Evolutionary conservation across 306 rosid genomes (phyloP).

Genomic region (Prosopis cineraria): DNA sequence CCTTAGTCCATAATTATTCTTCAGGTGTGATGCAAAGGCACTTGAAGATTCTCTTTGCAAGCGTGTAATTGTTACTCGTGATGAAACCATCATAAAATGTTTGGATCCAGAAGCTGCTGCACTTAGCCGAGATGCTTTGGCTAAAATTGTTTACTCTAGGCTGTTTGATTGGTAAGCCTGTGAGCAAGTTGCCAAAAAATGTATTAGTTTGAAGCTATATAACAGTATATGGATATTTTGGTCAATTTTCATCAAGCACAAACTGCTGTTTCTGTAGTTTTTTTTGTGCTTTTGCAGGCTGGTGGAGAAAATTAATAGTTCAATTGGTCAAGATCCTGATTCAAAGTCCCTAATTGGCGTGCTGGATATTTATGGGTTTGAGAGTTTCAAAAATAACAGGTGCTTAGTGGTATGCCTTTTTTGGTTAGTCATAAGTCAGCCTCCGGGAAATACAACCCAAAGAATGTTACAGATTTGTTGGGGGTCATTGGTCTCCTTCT

Average conservation of each 20-base stretch:
- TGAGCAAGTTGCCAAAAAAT: slow-evolving; percentile 29
- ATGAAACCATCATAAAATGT: slow-evolving; percentile 88
- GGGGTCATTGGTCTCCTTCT: not conserved
- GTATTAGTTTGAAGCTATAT: slow-evolving; percentile 18
- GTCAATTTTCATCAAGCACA: slow-evolving; percentile 25
- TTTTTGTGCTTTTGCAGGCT: slow-evolving; percentile 70
- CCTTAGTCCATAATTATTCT: slow-evolving; percentile 33
- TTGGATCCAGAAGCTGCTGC: slow-evolving; percentile 95
- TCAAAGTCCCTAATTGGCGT: slow-evolving; percentile 90
- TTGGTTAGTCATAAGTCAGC: slow-evolving; percentile 42
- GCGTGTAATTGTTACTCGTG: slow-evolving; percentile 97
- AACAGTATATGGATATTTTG: slow-evolving; percentile 26
- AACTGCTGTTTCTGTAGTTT: slow-evolving; percentile 12
- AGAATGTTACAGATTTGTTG: slow-evolving; percentile 5
- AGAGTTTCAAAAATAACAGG: slow-evolving; percentile 99
- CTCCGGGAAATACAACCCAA: slow-evolving; percentile 11
- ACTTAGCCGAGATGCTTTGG: slow-evolving; percentile 94
- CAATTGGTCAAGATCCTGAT: slow-evolving; percentile 96
- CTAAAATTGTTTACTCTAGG: slow-evolving; percentile 89
- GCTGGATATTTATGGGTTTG: slow-evolving; percentile 99
- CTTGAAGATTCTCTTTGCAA: slow-evolving; percentile 99
- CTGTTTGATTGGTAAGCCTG: slow-evolving; percentile 91
- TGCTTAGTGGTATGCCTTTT: slow-evolving; percentile 57
- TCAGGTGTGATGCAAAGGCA: slow-evolving; percentile 95
- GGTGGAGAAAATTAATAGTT: slow-evolving; percentile 83